Evolutionary conservation across 2,329 filamentous ascomycete species (phyloP).

Genomic region (Fusarium xylarioides): DNA sequence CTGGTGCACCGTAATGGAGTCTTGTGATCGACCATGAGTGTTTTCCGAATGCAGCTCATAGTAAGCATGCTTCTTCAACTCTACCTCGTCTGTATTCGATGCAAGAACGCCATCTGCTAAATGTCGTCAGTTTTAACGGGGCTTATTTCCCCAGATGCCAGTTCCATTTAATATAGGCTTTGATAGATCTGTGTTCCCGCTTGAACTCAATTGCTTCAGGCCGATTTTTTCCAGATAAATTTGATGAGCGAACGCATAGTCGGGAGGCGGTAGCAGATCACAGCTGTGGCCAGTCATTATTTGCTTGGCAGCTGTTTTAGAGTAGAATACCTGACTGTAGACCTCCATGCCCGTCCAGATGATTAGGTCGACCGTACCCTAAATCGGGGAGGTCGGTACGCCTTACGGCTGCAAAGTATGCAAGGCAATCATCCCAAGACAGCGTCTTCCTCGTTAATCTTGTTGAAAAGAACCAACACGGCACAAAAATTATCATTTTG

Average conservation of each 20-base stretch:
- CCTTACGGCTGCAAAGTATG: not conserved
- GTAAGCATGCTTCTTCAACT: not conserved
- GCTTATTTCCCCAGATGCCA: not conserved
- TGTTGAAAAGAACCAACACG: not conserved
- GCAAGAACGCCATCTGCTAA: not conserved
- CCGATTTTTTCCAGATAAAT: not conserved
- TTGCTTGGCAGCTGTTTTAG: fast-evolving
- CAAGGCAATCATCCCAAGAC: constrained; percentile 1
- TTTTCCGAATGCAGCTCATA: not conserved
- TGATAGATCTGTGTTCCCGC: not conserved
- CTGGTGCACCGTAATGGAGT: not conserved
- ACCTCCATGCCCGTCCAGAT: constrained; percentile 11
- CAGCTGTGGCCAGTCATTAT: not conserved
- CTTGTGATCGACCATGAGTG: not conserved
- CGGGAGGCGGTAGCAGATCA: not conserved
- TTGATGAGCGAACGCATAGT: not conserved
- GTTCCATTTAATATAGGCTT: not conserved
- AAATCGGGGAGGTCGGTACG: fast-evolving
- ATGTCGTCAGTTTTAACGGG: not conserved
- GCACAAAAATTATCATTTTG: not conserved
- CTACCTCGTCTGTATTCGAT: not conserved
- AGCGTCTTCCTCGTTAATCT: not conserved
- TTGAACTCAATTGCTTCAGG: not conserved
- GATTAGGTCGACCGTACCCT: constrained; percentile 1
- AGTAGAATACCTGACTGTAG: not conserved